Conservation (phyloP, 73 alveolate genomes). For the Paraurostyla sp. region DNA sequence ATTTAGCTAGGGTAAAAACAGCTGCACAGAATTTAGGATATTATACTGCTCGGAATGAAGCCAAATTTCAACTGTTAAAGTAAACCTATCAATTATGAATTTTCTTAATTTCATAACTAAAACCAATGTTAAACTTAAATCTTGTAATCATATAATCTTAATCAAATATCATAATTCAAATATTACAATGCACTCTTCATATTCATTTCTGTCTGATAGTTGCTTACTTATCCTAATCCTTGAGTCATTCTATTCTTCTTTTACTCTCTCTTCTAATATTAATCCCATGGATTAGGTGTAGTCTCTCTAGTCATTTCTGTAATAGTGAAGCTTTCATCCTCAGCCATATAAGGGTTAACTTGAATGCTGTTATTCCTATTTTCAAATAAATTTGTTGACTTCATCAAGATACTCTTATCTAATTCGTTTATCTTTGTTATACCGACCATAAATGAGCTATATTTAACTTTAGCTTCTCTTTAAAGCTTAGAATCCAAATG, state of each 20-base stretch:
- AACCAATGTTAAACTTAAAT: too few relatives aligned
- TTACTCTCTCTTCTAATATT: conserved; percentile 2
- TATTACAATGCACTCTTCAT: background rate
- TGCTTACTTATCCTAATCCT: background rate
- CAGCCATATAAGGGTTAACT: background rate
- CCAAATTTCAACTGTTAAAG: too few relatives aligned
- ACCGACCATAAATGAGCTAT: conserved; percentile 43
- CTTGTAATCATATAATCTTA: too few relatives aligned
- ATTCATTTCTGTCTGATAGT: background rate
- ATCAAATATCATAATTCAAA: conserved; percentile 42
- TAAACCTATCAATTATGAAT: too few relatives aligned
- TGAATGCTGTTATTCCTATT: background rate
- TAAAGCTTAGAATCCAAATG: background rate
- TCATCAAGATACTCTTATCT: background rate
- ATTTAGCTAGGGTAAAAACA: too few relatives aligned
- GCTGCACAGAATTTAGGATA: too few relatives aligned
- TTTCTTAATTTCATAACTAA: too few relatives aligned
- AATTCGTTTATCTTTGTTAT: background rate
- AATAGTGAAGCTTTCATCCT: too few relatives aligned
- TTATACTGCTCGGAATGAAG: too few relatives aligned
- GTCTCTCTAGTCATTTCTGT: background rate
- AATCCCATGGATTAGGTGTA: conserved; percentile 47
- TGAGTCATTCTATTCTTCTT: background rate
- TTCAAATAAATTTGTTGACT: background rate
- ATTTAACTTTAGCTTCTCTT: conserved; percentile 30